Base-by-base conservation (phyloP, 805 yeast genomes). In the Starmerella bombi region DNA sequence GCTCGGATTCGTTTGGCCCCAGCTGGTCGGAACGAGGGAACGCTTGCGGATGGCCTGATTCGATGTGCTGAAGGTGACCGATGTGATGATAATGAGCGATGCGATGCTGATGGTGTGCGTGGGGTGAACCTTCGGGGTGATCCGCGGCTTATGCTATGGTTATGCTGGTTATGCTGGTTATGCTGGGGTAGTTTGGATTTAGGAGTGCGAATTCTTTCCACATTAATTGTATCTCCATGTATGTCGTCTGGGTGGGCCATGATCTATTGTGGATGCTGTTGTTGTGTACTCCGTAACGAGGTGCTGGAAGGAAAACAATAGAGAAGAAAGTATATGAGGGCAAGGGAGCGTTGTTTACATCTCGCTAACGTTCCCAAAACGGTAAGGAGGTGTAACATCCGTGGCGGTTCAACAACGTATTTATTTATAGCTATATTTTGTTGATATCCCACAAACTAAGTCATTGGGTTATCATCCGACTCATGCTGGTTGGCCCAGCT, bases 401-500 rank as follows among this genome's bases (percentile, higher is more conserved):
- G n/a, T n/a, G n/a, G n/a, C n/a, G n/a, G n/a, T n/a, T n/a, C n/a
- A n/a, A n/a, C n/a, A n/a, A n/a, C n/a, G n/a, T n/a, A n/a, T n/a
- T n/a, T n/a, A n/a, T n/a, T n/a, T n/a, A n/a, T n/a, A n/a, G n/a
- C n/a, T n/a, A n/a, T n/a, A n/a, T n/a, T n/a, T n/a, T n/a, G n/a
- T n/a, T n/a, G n/a, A n/a, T n/a, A n/a, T n/a, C n/a, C n/a, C n/a
- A n/a, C n/a, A n/a, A n/a, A n/a, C n/a, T n/a, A n/a, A n/a, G n/a
- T n/a, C n/a, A n/a, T n/a, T n/a, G n/a, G n/a, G n/a, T n/a, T n/a
- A n/a, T n/a, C n/a, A n/a, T 23, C 27, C 10, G 16, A 4, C 10
- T 32, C 35, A 15, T 14, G 10, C n/a, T 20, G 46, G 38, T 60
- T 55, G 19, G 55, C 50, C 63, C 63, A 84, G 15, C 67, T 67